Percentiles rank a stretch among this genome's conserved stretches.
phyloP scores from a whole-genome alignment of 352 stramenopile species.

The Blastocystis sp. region DNA sequence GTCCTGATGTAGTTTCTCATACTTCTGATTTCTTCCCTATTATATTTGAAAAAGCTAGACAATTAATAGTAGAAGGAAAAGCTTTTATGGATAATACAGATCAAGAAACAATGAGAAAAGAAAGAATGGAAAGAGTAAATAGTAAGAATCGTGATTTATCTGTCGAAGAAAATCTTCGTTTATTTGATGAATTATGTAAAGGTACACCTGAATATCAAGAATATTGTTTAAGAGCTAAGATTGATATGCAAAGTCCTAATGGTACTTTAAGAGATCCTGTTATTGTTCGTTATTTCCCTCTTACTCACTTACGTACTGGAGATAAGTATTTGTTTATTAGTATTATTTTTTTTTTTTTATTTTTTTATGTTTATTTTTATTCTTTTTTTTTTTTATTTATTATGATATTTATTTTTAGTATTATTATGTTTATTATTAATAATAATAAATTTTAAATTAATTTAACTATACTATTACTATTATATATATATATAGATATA shows the following conservation, averaged over 20 bases:
- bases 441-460: not conserved
- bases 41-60: constrained; percentile 71
- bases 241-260: constrained; percentile 59
- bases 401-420: not conserved
- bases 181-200: constrained; percentile 83
- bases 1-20: constrained; percentile 66
- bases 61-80: constrained; percentile 76
- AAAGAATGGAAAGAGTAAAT: constrained; percentile 69
- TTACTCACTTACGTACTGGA: constrained; percentile 55
- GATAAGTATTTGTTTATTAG: not conserved
- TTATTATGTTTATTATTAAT: not conserved
- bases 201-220: constrained; percentile 50
- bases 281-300: constrained; percentile 58
- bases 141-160: constrained; percentile 60
- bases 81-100: constrained; percentile 98
- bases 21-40: constrained; percentile 89
- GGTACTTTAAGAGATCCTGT: constrained; percentile 53
- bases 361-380: not conserved
- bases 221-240: constrained; percentile 83
- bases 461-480: no score
- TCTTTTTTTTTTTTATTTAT: no score
- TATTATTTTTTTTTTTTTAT: not conserved
- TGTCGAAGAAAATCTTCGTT: constrained; percentile 60
- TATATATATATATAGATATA: constrained; percentile 71
- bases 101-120: constrained; percentile 75